Conservation (phyloP, 2,329 filamentous ascomycete genomes). For the Pestalotiopsis sp. region DNA sequence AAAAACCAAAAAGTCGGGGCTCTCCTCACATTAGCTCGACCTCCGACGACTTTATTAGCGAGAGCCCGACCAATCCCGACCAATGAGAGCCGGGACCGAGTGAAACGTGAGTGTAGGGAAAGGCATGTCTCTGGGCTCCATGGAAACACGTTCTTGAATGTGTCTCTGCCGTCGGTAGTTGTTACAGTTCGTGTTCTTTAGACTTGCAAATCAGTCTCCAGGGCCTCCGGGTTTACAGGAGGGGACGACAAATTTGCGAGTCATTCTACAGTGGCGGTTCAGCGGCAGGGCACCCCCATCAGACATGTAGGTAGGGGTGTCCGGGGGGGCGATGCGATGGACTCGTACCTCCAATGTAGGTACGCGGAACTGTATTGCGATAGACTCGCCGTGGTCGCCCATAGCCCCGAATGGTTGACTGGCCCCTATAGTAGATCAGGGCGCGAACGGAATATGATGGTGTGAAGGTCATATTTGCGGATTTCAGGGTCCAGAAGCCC, state of each 20-base stretch:
- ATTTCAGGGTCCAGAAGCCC: conserved; percentile 8
- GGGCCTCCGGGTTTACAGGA: background rate
- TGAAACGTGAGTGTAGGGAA: conserved; percentile 2
- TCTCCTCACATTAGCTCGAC: background rate
- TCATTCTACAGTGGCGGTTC: background rate
- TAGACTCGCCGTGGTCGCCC: background rate
- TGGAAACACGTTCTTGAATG: background rate
- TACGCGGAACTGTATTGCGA: conserved; percentile 8
- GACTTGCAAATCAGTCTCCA: background rate
- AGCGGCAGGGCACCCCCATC: background rate
- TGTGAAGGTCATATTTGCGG: conserved; percentile 3
- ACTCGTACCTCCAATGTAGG: conserved; percentile 1
- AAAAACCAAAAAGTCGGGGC: background rate
- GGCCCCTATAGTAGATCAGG: background rate
- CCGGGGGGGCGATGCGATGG: background rate
- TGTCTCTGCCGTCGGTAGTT: background rate
- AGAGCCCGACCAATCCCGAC: background rate
- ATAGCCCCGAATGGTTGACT: background rate
- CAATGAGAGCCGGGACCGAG: conserved; percentile 1
- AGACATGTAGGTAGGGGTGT: background rate
- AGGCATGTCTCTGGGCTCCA: background rate
- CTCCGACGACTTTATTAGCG: too few relatives aligned
- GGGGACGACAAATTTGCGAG: background rate
- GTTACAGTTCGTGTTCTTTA: background rate
- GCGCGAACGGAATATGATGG: background rate